phyloP scores from a whole-genome alignment of 305 asterid species.

The Solanum hybrid region DNA sequence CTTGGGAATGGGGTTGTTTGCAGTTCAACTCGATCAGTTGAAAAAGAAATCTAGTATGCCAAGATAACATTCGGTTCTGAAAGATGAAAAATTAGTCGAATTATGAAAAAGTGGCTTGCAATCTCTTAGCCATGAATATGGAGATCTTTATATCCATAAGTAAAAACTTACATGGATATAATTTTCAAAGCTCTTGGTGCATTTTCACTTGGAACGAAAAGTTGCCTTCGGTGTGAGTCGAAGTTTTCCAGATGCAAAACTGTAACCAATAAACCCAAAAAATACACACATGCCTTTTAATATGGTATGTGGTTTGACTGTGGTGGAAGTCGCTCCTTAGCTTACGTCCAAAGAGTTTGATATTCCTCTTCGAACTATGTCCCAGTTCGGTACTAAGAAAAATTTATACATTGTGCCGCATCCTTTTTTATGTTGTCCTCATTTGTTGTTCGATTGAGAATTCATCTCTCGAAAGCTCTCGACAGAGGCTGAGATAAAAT shows the following conservation, averaged over 20 bases:
- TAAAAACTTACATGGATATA: too few species aligned
- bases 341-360: background rate
- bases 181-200: background rate
- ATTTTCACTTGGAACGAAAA: background rate
- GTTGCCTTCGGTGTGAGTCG: background rate
- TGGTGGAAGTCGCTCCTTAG: background rate
- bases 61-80: background rate
- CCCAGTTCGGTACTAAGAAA: background rate
- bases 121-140: background rate
- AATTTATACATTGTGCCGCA: background rate
- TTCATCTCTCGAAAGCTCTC: background rate
- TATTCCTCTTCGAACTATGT: background rate
- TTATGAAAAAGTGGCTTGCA: background rate
- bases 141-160: background rate
- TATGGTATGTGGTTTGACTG: background rate
- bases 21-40: background rate
- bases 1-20: background rate
- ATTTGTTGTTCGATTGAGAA: background rate
- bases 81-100: background rate
- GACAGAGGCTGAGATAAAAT: background rate
- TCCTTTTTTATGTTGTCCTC: background rate
- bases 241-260: too few species aligned
- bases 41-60: background rate
- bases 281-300: background rate
- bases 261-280: background rate